A percentile compares a stretch with the other conserved stretches of the same genome.
These are phyloP conservation scores for Alternaria postmessia DNA, from an alignment of 2,329 filamentous ascomycete species.

Conservation along the genomic window DNA sequence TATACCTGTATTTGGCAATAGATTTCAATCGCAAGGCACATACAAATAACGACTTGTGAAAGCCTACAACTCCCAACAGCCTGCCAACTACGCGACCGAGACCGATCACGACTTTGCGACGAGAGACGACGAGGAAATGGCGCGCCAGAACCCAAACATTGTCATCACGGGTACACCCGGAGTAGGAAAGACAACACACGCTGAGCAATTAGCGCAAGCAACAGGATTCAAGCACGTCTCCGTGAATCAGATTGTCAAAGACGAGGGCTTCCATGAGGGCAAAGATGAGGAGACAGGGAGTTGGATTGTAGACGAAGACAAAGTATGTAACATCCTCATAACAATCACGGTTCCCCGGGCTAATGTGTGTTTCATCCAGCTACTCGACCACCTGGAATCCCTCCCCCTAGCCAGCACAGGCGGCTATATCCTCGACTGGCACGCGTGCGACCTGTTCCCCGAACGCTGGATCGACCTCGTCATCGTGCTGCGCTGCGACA, in stretches of 20 bases:
- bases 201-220: constrained; percentile 78
- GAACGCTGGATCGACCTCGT: constrained; percentile 94
- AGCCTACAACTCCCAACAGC: not conserved
- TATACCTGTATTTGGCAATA: not conserved
- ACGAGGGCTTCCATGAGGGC: constrained; percentile 84
- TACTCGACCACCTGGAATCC: constrained; percentile 88
- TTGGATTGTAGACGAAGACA: constrained; percentile 97
- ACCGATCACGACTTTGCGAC: not conserved
- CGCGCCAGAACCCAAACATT: constrained; percentile 75
- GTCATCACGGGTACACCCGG: constrained; percentile 95
- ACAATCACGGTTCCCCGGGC: not conserved
- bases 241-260: constrained; percentile 91
- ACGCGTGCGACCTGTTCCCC: constrained; percentile 95
- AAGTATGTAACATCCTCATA: constrained; percentile 62
- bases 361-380: constrained; percentile 55
- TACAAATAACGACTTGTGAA: not conserved
- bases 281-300: constrained; percentile 86
- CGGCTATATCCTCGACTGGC: constrained; percentile 95
- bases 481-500: constrained; percentile 85
- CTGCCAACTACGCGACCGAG: not conserved
- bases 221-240: constrained; percentile 83
- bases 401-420: constrained; percentile 71
- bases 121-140: constrained; percentile 25
- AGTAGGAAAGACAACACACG: constrained; percentile 94
- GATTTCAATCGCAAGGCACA: not conserved